Conservation (phyloP, 257 asterid species). For the Solanum sejunctum region DNA sequence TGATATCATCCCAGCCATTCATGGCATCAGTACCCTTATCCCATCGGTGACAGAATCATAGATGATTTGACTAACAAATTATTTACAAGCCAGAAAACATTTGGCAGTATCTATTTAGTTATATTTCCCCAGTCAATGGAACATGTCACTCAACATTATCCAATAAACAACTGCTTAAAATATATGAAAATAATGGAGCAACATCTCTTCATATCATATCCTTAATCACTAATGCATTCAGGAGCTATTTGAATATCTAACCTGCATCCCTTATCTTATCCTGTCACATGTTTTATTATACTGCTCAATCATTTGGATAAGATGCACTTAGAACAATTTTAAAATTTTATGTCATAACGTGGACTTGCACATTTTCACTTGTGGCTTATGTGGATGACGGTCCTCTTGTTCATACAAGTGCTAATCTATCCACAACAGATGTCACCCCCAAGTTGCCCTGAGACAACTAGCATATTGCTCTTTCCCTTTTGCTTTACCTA, state of each 20-base stretch:
- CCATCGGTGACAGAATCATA: background rate
- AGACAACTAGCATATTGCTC: background rate
- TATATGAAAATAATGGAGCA: background rate
- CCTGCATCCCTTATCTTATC: background rate
- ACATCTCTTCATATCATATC: background rate
- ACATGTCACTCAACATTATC: constrained; percentile 17
- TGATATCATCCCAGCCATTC: background rate
- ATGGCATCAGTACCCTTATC: background rate
- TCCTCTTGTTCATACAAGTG: background rate
- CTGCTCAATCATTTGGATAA: background rate
- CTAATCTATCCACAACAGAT: background rate
- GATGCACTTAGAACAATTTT: background rate
- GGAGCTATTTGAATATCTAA: background rate
- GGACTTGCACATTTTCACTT: background rate
- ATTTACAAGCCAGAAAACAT: background rate
- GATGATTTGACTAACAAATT: background rate
- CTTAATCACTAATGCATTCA: background rate
- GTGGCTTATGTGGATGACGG: background rate
- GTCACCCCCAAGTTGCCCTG: background rate
- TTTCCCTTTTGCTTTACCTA: background rate
- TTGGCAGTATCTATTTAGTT: background rate
- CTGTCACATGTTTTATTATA: background rate
- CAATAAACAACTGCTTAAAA: background rate
- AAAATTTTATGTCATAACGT: background rate
- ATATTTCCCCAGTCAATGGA: constrained; percentile 10